These are phyloP conservation scores for Saccharomycopsis sp. DNA, from an alignment of 805 yeast species.

Conservation along the genomic window DNA sequence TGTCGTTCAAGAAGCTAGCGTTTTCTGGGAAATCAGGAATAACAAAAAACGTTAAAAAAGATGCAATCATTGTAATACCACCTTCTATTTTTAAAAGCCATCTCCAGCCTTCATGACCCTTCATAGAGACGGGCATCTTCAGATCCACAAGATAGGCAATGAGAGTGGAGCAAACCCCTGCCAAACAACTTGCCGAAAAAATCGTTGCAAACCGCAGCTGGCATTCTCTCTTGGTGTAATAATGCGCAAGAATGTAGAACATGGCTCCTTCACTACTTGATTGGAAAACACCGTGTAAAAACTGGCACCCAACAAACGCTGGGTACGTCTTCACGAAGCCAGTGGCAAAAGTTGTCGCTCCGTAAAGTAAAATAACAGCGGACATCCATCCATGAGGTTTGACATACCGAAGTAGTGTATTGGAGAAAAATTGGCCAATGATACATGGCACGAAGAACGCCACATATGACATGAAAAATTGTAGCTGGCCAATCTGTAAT, in stretches of 20 bases:
- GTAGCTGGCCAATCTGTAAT: conserved; percentile 43
- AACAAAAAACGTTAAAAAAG: conserved; percentile 33
- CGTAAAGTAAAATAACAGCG: conserved; percentile 48
- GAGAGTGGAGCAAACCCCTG: conserved; percentile 72
- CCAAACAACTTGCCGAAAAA: conserved; percentile 56
- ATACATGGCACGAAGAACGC: conserved; percentile 67
- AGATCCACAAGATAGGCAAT: conserved; percentile 50
- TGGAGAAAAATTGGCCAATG: conserved; percentile 55
- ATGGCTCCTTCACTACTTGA: conserved; percentile 69
- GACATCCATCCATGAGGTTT: conserved; percentile 59
- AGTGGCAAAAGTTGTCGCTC: conserved; percentile 53
- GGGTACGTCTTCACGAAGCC: conserved; percentile 54
- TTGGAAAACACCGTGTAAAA: conserved; percentile 59
- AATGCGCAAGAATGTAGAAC: conserved; percentile 58
- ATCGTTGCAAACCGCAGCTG: conserved; percentile 61
- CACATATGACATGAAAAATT: conserved; percentile 56
- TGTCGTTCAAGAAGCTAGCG: conserved; percentile 40
- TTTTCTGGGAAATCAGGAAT: conserved; percentile 71
- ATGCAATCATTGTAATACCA: conserved; percentile 26
- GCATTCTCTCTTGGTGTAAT: conserved; percentile 56
- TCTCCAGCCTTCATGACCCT: conserved; percentile 41
- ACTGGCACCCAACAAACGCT: conserved; percentile 50
- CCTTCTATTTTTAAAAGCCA: conserved; percentile 46
- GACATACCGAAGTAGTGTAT: conserved; percentile 46
- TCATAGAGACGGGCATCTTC: conserved; percentile 42